These are phyloP conservation scores for Zalaria obscura DNA, from an alignment of 2,329 filamentous ascomycete genomes.

Conservation along the genomic window DNA sequence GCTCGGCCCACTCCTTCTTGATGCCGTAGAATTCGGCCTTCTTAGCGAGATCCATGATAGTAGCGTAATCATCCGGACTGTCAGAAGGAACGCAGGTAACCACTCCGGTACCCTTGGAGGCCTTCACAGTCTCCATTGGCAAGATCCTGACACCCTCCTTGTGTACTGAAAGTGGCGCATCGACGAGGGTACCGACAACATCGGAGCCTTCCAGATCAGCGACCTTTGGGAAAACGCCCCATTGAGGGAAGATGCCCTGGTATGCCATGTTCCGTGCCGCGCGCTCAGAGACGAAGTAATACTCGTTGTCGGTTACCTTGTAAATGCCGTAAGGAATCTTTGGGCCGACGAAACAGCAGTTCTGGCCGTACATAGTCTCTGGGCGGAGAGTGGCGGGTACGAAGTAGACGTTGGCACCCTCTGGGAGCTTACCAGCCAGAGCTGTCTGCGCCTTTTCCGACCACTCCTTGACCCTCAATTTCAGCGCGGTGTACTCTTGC, in stretches of 20 bases:
- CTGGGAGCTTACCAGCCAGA: constrained; percentile 64
- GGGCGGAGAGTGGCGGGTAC: constrained; percentile 84
- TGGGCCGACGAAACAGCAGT: constrained; percentile 86
- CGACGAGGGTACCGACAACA: constrained; percentile 74
- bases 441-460: constrained; percentile 57
- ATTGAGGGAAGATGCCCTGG: constrained; percentile 70
- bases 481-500: constrained; percentile 86
- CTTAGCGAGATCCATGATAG: constrained; percentile 73
- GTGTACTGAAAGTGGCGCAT: constrained; percentile 80
- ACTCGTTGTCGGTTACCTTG: constrained; percentile 53
- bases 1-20: constrained; percentile 88
- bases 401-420: constrained; percentile 69
- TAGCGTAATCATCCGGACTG: constrained; percentile 90
- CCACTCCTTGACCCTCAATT: constrained; percentile 86
- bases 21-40: constrained; percentile 96
- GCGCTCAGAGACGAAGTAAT: constrained; percentile 69
- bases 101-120: constrained; percentile 90
- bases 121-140: constrained; percentile 87
- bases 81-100: constrained; percentile 94
- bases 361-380: constrained; percentile 98
- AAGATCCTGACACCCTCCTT: constrained; percentile 73
- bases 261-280: constrained; percentile 91
- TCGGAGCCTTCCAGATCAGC: constrained; percentile 64
- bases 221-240: constrained; percentile 61
- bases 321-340: constrained; percentile 82